phyloP scores from a whole-genome alignment of 805 yeast species.

The Myxozyma neotropica region DNA sequence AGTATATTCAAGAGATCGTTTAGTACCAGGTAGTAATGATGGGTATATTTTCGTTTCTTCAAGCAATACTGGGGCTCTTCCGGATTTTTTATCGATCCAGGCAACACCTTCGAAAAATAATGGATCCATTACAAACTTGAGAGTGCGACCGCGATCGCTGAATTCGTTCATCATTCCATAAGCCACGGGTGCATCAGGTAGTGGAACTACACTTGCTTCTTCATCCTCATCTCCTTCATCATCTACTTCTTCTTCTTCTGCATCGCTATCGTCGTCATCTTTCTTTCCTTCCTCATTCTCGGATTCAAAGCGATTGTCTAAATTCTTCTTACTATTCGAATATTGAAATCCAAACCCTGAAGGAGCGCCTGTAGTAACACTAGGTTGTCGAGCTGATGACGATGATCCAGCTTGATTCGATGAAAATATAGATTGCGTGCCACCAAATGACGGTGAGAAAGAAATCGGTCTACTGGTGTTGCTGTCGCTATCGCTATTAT shows the following conservation, averaged over 20 bases:
- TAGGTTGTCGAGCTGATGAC: not conserved
- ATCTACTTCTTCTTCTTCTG: not conserved
- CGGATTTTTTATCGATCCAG: slow-evolving; percentile 36
- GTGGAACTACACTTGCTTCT: not conserved
- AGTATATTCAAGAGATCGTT: slow-evolving; percentile 21
- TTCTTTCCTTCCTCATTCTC: slow-evolving; percentile 1
- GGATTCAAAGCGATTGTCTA: not conserved
- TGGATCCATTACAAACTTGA: slow-evolving; percentile 37
- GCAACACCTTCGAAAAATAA: slow-evolving; percentile 35
- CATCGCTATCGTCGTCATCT: slow-evolving; percentile 13
- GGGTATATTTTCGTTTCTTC: slow-evolving; percentile 35
- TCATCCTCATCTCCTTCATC: slow-evolving; percentile 6
- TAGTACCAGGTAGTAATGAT: slow-evolving; percentile 26
- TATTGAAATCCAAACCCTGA: not conserved
- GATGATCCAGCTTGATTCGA: not conserved
- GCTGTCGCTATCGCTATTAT: not conserved
- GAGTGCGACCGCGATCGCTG: slow-evolving; percentile 36
- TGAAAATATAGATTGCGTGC: slow-evolving; percentile 9
- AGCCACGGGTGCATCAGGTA: slow-evolving; percentile 38
- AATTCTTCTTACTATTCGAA: not conserved
- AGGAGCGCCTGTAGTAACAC: not conserved
- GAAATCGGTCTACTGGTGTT: not conserved
- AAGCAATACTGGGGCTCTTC: slow-evolving; percentile 10
- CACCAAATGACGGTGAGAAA: slow-evolving; percentile 11
- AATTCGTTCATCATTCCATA: slow-evolving; percentile 35